Conservation (phyloP, 768 basidiomycete genomes). For the Psilocybe azurescens region DNA sequence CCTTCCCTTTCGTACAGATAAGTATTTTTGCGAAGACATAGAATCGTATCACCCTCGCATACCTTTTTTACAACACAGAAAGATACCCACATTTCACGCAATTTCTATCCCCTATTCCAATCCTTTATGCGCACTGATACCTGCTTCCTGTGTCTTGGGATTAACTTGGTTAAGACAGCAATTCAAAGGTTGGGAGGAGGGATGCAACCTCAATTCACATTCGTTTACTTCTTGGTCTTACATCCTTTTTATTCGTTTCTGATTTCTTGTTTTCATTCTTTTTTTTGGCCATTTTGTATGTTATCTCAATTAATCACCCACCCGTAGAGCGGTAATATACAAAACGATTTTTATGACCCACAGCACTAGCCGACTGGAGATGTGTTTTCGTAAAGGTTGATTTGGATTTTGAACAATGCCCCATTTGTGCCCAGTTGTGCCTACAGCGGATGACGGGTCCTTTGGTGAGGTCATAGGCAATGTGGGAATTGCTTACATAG, state of each 20-base stretch:
- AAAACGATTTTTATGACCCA: slow-evolving; percentile 18
- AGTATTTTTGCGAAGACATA: neutral
- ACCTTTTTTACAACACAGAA: slow-evolving; percentile 1
- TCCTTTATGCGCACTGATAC: neutral
- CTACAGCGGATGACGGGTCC: neutral
- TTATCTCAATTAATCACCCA: slow-evolving; percentile 14
- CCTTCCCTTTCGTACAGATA: slow-evolving; percentile 6
- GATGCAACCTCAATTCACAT: slow-evolving; percentile 18
- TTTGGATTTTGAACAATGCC: slow-evolving; percentile 2
- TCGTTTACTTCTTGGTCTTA: slow-evolving; percentile 8
- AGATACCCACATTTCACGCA: slow-evolving; percentile 12
- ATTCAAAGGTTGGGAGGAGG: neutral
- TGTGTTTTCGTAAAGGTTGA: neutral
- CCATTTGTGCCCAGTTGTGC: neutral
- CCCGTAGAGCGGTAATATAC: slow-evolving; percentile 20
- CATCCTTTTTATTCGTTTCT: slow-evolving; percentile 10
- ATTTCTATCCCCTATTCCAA: neutral
- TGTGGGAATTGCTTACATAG: neutral
- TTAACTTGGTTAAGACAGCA: neutral
- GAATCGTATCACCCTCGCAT: neutral
- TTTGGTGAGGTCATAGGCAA: neutral
- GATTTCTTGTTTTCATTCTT: slow-evolving; percentile 6
- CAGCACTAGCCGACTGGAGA: neutral
- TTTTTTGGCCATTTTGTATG: slow-evolving; percentile 14
- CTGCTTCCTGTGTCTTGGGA: neutral